A percentile compares a stretch with the other conserved stretches of the same genome.
phyloP scores from a whole-genome alignment of 2,329 filamentous ascomycete species.

The Rugonectria rugulosa region DNA sequence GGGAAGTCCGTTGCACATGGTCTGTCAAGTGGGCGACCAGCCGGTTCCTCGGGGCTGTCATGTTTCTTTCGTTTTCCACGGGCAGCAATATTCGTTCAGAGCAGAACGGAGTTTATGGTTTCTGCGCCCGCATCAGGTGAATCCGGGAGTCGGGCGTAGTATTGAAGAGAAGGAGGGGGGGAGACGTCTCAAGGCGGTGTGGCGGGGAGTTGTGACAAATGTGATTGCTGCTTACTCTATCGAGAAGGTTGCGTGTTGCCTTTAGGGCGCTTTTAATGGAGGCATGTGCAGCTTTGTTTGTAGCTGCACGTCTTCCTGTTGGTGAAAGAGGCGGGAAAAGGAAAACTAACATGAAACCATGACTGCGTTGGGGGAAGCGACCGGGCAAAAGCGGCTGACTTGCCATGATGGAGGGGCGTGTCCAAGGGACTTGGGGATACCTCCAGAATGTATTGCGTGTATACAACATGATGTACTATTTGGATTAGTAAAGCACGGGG shows the following conservation, averaged over 20 bases:
- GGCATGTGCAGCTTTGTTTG: no score
- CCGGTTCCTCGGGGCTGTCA: no score
- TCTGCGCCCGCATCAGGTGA: background rate
- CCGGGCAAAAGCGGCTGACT: slow-evolving; percentile 19
- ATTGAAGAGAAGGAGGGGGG: no score
- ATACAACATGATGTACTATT: no score
- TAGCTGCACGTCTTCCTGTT: no score
- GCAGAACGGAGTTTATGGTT: no score
- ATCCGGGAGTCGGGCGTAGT: background rate
- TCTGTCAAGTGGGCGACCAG: no score
- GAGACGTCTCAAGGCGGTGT: slow-evolving; percentile 6
- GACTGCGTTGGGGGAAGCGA: slow-evolving; percentile 1
- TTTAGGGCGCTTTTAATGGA: background rate
- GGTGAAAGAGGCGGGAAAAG: background rate
- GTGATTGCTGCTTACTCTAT: slow-evolving; percentile 20
- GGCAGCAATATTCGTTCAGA: no score
- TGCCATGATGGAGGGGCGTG: slow-evolving; percentile 5
- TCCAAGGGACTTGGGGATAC: no score
- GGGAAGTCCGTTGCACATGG: no score
- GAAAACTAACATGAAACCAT: background rate
- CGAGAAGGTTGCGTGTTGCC: slow-evolving; percentile 9
- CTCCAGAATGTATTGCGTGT: no score
- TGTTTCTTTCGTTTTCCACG: no score
- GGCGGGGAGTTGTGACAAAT: slow-evolving; percentile 21
- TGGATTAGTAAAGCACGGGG: slow-evolving; percentile 2